Evolutionary conservation across 768 basidiomycete genomes (phyloP).

Genomic region (Amanita rimosa): DNA sequence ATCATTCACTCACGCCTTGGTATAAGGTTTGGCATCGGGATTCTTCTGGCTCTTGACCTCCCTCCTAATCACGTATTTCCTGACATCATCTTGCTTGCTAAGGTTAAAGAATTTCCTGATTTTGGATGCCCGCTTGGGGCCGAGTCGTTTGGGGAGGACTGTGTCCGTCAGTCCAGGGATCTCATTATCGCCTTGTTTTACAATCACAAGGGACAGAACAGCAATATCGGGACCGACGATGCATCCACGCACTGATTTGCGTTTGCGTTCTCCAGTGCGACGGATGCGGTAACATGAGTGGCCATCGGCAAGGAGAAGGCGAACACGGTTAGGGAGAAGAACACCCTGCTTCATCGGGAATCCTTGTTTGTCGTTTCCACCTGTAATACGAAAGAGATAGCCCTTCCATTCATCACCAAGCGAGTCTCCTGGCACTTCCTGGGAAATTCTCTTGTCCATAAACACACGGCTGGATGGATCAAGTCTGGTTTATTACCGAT

Average conservation of each 20-base stretch:
- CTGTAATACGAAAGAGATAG: constrained; percentile 93
- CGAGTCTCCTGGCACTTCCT: constrained; percentile 86
- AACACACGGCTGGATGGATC: constrained; percentile 64
- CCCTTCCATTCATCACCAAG: constrained; percentile 96
- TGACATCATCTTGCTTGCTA: constrained; percentile 95
- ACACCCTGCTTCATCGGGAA: constrained; percentile 99
- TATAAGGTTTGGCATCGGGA: constrained; percentile 83
- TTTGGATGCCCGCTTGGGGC: constrained; percentile 96
- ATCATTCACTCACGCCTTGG: constrained; percentile 72
- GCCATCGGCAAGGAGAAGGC: constrained; percentile 87
- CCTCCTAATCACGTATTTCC: constrained; percentile 91
- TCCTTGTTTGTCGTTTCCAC: constrained; percentile 97
- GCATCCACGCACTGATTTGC: constrained; percentile 98
- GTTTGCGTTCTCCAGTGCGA: constrained; percentile 91
- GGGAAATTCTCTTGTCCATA: constrained; percentile 94
- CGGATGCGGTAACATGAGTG: constrained; percentile 97
- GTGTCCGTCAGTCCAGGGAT: constrained; percentile 88
- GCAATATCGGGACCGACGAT: constrained; percentile 97
- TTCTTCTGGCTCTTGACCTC: constrained; percentile 89
- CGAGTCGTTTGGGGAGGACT: constrained; percentile 89
- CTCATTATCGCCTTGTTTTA: constrained; percentile 90
- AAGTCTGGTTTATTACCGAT: not conserved
- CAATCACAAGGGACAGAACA: constrained; percentile 86
- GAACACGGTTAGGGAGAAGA: constrained; percentile 86
- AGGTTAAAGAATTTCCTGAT: constrained; percentile 97